phyloP scores from a whole-genome alignment of 2,329 filamentous ascomycete species.

The Karstenula rhodostoma region DNA sequence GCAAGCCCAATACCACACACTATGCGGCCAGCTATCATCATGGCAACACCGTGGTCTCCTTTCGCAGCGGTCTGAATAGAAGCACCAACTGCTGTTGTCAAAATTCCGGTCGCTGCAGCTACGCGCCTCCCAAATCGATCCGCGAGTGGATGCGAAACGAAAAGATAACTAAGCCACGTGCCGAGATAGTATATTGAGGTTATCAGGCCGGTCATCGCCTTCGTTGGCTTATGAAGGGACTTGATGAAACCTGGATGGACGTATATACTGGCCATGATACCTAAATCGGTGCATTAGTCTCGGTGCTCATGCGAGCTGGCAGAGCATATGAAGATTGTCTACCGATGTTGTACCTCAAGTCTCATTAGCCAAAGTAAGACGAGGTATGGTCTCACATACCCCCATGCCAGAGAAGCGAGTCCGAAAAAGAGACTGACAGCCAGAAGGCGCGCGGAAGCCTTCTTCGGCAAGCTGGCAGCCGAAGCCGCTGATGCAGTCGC shows the following conservation, averaged over 20 bases:
- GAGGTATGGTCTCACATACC: constrained; percentile 47
- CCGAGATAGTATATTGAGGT: constrained; percentile 67
- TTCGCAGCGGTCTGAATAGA: constrained; percentile 57
- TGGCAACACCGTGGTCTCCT: constrained; percentile 53
- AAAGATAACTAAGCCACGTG: constrained; percentile 64
- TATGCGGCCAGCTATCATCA: constrained; percentile 62
- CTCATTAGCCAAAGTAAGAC: constrained; percentile 10
- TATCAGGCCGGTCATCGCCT: constrained; percentile 60
- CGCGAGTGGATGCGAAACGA: constrained; percentile 61
- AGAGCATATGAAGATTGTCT: neutral
- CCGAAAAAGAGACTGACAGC: constrained; percentile 61
- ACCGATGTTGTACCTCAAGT: constrained; percentile 64
- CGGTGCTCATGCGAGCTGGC: neutral
- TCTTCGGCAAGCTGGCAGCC: constrained; percentile 18
- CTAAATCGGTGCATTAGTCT: neutral
- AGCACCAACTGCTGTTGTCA: constrained; percentile 59
- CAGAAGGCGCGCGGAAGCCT: constrained; percentile 28
- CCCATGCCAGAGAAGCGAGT: constrained; percentile 65
- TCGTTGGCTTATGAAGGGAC: constrained; percentile 55
- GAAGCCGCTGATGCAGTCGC: constrained; percentile 12
- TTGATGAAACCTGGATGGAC: constrained; percentile 64
- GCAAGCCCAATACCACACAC: constrained; percentile 63
- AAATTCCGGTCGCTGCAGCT: constrained; percentile 59
- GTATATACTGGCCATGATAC: constrained; percentile 63
- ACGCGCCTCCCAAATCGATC: constrained; percentile 62